Evolutionary conservation across 208 protist genomes (phyloP).

Genomic region (Acanthamoeba triangularis): DNA sequence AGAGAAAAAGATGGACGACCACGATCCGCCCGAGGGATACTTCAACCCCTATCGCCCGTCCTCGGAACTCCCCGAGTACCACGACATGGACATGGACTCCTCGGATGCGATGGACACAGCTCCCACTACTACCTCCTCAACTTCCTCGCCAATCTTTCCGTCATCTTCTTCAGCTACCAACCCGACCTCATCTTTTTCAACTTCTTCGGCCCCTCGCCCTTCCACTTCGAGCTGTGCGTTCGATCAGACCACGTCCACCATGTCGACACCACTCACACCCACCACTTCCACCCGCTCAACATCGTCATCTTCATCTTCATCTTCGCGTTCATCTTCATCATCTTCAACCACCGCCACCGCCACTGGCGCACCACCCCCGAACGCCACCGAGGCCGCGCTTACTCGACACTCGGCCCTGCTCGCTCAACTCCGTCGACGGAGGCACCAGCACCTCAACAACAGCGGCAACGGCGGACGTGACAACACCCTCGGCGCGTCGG

Average conservation of each 20-base stretch:
- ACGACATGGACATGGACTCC: neutral
- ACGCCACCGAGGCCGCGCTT: neutral
- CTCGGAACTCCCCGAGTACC: neutral
- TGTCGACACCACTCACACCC: no score
- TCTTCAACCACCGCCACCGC: neutral
- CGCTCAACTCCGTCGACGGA: neutral
- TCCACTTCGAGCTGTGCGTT: neutral
- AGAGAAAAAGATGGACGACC: neutral
- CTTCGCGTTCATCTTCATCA: neutral
- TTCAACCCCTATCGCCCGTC: neutral
- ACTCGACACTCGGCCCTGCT: neutral
- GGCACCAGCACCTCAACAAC: conserved; percentile 2
- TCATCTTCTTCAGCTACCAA: neutral
- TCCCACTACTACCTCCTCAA: neutral
- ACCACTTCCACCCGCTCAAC: neutral
- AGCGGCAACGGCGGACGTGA: neutral
- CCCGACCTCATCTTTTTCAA: neutral
- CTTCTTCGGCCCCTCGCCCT: no score
- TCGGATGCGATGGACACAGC: neutral
- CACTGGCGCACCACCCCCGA: neutral
- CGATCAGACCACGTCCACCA: neutral
- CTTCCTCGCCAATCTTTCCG: neutral
- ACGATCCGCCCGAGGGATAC: neutral
- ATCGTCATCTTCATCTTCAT: neutral
- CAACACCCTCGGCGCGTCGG: neutral